These are phyloP conservation scores for Trichodelitschia bisporula DNA, from an alignment of 495 filamentous ascomycete genomes.

Conservation along the genomic window DNA sequence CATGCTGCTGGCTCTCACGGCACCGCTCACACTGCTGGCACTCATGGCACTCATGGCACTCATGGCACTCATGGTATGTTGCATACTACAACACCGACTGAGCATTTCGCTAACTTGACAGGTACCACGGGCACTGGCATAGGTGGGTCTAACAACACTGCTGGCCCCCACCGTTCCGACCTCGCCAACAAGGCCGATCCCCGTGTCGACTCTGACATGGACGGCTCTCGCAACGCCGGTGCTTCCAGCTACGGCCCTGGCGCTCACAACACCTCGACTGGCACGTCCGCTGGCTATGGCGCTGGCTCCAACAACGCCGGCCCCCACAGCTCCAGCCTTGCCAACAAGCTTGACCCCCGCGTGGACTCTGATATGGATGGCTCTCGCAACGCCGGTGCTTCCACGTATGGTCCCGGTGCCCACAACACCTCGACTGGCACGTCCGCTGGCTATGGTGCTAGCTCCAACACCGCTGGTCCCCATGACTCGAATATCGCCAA, in stretches of 20 bases:
- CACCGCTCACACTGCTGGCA: background rate
- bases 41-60: background rate
- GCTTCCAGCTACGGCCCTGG: slow-evolving; percentile 1
- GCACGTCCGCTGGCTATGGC: background rate
- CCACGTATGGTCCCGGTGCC: too few species aligned
- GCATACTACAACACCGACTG: too few species aligned
- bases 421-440: too few species aligned
- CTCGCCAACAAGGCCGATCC: slow-evolving; percentile 23
- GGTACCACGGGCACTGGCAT: slow-evolving; percentile 1
- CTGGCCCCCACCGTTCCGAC: slow-evolving; percentile 19
- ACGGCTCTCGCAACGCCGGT: slow-evolving; percentile 2
- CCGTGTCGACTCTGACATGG: slow-evolving; percentile 22
- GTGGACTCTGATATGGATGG: slow-evolving; percentile 21
- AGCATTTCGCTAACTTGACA: too few species aligned
- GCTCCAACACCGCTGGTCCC: background rate
- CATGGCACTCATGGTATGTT: too few species aligned
- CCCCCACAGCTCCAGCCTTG: slow-evolving; percentile 17
- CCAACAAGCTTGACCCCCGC: slow-evolving; percentile 25
- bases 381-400: slow-evolving; percentile 9
- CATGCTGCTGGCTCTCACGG: background rate
- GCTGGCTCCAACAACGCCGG: slow-evolving; percentile 4
- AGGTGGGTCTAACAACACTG: slow-evolving; percentile 1
- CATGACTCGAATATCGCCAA: slow-evolving; percentile 17
- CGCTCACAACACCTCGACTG: background rate
- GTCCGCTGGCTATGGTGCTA: background rate